Conservation (phyloP, 768 basidiomycete genomes). For the Solioccasus polychromus region DNA sequence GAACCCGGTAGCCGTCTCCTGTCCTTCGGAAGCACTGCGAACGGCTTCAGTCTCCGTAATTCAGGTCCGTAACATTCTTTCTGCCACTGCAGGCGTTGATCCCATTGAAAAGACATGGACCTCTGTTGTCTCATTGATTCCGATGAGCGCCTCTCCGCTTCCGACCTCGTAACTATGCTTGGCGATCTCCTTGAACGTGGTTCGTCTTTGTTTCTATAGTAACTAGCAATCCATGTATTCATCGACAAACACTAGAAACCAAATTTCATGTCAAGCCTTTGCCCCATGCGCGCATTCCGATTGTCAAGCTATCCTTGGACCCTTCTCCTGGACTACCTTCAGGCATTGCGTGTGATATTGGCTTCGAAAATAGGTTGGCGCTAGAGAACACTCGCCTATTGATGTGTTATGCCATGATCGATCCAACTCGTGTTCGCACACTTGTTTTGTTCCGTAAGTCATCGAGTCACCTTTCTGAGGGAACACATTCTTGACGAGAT, state of each 20-base stretch:
- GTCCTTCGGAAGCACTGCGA: constrained; percentile 95
- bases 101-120: constrained; percentile 80
- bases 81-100: constrained; percentile 9
- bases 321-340: constrained; percentile 77
- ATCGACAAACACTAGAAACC: constrained; percentile 59
- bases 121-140: constrained; percentile 95
- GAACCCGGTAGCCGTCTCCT: constrained; percentile 87
- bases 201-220: constrained; percentile 38
- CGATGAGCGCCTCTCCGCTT: constrained; percentile 70
- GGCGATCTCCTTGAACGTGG: constrained; percentile 92
- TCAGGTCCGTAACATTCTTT: constrained; percentile 56
- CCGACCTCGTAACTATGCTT: constrained; percentile 91
- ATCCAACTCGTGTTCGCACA: constrained; percentile 89
- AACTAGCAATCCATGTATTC: constrained; percentile 14
- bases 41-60: constrained; percentile 95
- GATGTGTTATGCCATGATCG: constrained; percentile 96
- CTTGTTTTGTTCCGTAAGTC: constrained; percentile 94
- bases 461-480: constrained; percentile 8
- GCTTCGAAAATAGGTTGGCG: constrained; percentile 95
- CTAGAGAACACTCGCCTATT: constrained; percentile 95
- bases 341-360: constrained; percentile 97
- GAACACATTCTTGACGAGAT: constrained; percentile 12
- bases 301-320: constrained; percentile 93
- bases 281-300: constrained; percentile 96
- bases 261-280: constrained; percentile 96